Base-by-base conservation (phyloP, 371 early-diverging fungal genomes). In the Mortierella polycephala region DNA sequence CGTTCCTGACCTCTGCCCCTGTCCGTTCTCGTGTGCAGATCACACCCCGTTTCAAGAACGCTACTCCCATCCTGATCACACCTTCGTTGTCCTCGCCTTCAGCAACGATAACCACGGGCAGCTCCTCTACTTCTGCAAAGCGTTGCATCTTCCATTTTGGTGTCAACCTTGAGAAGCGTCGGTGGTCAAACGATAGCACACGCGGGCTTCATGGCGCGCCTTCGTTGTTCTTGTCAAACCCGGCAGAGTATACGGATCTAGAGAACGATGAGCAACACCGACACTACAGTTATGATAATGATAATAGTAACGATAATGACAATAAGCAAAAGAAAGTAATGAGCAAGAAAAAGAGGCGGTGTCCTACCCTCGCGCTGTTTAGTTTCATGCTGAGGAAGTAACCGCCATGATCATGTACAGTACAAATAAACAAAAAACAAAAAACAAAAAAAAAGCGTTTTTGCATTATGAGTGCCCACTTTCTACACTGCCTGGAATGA, bases 101-200 rank as follows among this genome's bases (percentile, higher is more conserved):
- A 1, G 3, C 30, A 16, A 39, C 60, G 13, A 50, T 60, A 10
- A 39, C 53, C 14, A 56, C 64, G 1, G 8, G 55, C 7, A 46
- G 47, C 23, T 60, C 45, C 21, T 45, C 30, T 30, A 18, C 64
- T 6, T 9, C 39, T 42, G 10, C 23, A 16, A 10, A 49, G 45
- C 18, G 40, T 18, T 59, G 18, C 49, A 11, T 42, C 57, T 8
- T 37, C 49, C 1, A 14, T 40, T 51, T 37, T 12, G 44, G n/a
- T 0, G 40, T 61, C 42, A 46, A 50, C 3, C 49, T 60, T n/a
- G 64, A 64, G n/a, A 74, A 64, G 55, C 53, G 64, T 9, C 50
- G 74, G 41, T 67, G 69, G 69, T 69, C 75, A 5, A 65, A 64
- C 18, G 69, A 69, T 18, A 74, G 74, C 50, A 65, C 62, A 13